Percentiles rank a stretch among this genome's conserved stretches.
These are phyloP conservation scores for Talaromyces wortmannii DNA, from an alignment of 495 filamentous ascomycete genomes.

Conservation along the genomic window DNA sequence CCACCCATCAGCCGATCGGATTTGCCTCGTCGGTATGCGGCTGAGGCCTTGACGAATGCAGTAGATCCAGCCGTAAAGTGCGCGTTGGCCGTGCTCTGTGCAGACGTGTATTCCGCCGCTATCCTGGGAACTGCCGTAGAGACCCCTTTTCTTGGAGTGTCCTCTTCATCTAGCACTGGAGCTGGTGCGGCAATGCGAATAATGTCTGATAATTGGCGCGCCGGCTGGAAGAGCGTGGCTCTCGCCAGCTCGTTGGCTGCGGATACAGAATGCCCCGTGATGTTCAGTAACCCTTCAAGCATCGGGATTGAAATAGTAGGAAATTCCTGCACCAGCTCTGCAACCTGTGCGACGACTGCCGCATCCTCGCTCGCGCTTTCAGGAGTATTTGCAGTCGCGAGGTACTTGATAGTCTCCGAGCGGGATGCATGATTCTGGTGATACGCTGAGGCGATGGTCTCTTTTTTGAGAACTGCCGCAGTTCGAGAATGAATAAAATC, in stretches of 20 bases:
- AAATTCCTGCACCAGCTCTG: conserved; percentile 49
- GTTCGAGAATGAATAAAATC: conserved; percentile 51
- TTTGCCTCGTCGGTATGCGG: conserved; percentile 54
- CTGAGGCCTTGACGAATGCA: conserved; percentile 53
- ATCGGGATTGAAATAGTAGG: conserved; percentile 35
- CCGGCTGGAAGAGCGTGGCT: conserved; percentile 27
- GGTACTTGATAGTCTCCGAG: conserved; percentile 43
- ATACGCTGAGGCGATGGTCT: conserved; percentile 52
- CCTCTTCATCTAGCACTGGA: conserved; percentile 19
- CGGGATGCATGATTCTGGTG: conserved; percentile 55
- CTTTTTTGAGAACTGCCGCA: conserved; percentile 30
- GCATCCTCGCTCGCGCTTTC: conserved; percentile 28
- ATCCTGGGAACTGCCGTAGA: conserved; percentile 3
- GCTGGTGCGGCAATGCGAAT: conserved; percentile 32
- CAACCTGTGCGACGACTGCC: conserved; percentile 36
- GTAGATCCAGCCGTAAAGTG: conserved; percentile 32
- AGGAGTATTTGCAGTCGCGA: conserved; percentile 31
- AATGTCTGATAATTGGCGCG: conserved; percentile 27
- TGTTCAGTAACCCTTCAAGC: conserved; percentile 41
- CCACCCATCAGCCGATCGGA: conserved; percentile 61
- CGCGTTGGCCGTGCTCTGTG: conserved; percentile 21
- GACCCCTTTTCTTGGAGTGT: conserved; percentile 6
- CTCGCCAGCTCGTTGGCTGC: conserved; percentile 54
- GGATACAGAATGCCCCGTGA: conserved; percentile 49
- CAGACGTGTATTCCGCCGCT: conserved; percentile 14